These are phyloP conservation scores for Gnaphalium uliginosum DNA, from an alignment of 129 eudicot species.

Conservation along the genomic window DNA sequence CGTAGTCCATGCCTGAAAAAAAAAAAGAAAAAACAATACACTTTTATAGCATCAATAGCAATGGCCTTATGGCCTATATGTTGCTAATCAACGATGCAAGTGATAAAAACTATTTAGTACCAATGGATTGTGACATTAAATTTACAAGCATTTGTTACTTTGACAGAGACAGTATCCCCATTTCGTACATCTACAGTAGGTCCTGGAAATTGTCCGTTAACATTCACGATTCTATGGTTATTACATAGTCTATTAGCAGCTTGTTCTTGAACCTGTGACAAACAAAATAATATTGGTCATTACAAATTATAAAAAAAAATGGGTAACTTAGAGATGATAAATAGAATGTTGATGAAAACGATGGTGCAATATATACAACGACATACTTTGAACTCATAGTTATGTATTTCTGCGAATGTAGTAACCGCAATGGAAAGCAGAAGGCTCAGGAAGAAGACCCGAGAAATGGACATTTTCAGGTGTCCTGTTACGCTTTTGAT, in stretches of 20 bases:
- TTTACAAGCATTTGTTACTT: constrained; percentile 58
- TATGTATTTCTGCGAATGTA: constrained; percentile 44
- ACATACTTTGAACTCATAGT: constrained; percentile 56
- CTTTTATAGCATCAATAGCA: not conserved
- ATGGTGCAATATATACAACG: not conserved
- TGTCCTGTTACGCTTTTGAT: constrained; percentile 5
- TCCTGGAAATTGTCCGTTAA: constrained; percentile 82
- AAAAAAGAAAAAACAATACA: not conserved
- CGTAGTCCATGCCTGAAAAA: constrained; percentile 73
- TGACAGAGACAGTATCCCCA: constrained; percentile 61
- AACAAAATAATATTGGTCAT: not conserved
- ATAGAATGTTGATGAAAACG: not conserved
- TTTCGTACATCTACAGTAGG: constrained; percentile 65
- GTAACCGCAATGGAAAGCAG: constrained; percentile 38
- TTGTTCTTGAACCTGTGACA: constrained; percentile 65
- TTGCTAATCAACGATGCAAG: not conserved
- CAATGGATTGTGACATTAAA: constrained; percentile 76
- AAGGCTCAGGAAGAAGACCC: constrained; percentile 27
- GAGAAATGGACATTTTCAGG: constrained; percentile 26
- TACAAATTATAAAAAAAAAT: not conserved
- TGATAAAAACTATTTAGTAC: constrained; percentile 31
- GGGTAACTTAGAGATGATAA: not conserved
- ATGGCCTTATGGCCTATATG: not conserved
- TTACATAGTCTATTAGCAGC: constrained; percentile 65
- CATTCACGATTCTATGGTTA: constrained; percentile 64